Conservation (phyloP, 106 monocot species). For the Dendrobium officinale region DNA sequence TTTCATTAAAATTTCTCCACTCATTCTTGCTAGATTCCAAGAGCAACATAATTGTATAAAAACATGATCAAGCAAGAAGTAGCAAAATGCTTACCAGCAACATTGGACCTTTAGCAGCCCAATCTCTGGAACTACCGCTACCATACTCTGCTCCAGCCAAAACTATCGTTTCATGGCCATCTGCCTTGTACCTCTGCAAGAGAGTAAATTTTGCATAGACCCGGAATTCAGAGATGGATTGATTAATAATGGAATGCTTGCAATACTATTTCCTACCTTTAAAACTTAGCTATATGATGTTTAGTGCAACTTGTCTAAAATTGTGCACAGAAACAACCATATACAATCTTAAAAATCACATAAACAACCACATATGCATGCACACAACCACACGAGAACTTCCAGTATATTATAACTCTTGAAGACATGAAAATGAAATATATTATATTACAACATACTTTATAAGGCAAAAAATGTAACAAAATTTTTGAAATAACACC, state of each 20-base stretch:
- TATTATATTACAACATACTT: no score
- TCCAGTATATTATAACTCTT: no score
- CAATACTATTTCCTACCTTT: neutral
- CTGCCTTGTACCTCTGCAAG: slow-evolving; percentile 59
- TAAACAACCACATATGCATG: neutral
- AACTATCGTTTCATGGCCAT: slow-evolving; percentile 50
- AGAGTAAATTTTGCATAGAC: neutral
- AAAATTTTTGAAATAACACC: no score
- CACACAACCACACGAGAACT: no score
- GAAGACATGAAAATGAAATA: no score
- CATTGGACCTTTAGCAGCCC: slow-evolving; percentile 82
- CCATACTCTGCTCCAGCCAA: slow-evolving; percentile 76
- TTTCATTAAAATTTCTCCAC: neutral
- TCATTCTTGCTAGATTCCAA: neutral
- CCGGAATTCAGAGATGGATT: neutral
- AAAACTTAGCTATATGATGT: neutral
- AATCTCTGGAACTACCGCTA: slow-evolving; percentile 72
- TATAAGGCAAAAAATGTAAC: no score
- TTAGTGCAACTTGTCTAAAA: neutral
- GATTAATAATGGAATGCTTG: neutral
- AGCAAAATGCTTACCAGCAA: slow-evolving; percentile 33
- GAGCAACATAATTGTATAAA: neutral
- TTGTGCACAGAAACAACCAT: neutral
- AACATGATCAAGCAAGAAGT: neutral
- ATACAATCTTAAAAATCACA: neutral